These are phyloP conservation scores for Echria macrotheca DNA, from an alignment of 495 filamentous ascomycete genomes.

Conservation along the genomic window DNA sequence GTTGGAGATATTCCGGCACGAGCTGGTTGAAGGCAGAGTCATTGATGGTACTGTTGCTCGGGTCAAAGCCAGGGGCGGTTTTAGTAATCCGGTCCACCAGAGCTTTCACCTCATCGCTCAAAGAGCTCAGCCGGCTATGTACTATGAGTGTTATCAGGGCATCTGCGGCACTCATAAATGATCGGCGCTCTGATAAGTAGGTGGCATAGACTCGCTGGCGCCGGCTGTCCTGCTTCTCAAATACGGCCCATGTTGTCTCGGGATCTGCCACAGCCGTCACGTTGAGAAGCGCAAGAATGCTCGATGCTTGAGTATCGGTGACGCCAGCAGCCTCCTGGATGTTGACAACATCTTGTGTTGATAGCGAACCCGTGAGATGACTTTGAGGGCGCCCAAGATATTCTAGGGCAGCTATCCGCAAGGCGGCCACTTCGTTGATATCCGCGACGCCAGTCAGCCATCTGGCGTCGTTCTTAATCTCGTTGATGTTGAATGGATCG, in stretches of 20 bases:
- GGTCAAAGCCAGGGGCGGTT: conserved; percentile 21
- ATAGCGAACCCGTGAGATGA: conserved; percentile 60
- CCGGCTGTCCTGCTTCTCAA: conserved; percentile 52
- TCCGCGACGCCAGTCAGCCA: conserved; percentile 74
- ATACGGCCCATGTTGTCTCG: conserved; percentile 45
- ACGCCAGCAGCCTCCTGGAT: conserved; percentile 60
- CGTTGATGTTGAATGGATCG: conserved; percentile 64
- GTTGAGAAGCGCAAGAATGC: conserved; percentile 40
- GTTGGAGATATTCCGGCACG: conserved; percentile 33
- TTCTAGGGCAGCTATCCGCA: conserved; percentile 76
- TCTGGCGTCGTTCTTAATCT: conserved; percentile 78
- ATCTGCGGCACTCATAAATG: conserved; percentile 48
- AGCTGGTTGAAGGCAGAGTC: conserved; percentile 27
- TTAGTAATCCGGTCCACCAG: conserved; percentile 20
- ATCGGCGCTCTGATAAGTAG: conserved; percentile 64
- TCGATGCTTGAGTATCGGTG: conserved; percentile 46
- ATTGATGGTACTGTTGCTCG: conserved; percentile 5
- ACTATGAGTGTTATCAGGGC: conserved; percentile 38
- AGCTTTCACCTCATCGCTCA: conserved; percentile 23
- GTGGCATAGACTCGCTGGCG: conserved; percentile 57
- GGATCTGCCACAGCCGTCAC: conserved; percentile 39
- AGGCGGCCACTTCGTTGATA: conserved; percentile 76
- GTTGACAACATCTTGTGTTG: conserved; percentile 62
- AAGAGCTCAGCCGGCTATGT: conserved; percentile 23
- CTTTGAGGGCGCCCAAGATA: conserved; percentile 66